Evolutionary conservation across 129 eudicot species (phyloP).

Genomic region (Chrysanthemum makinoi): DNA sequence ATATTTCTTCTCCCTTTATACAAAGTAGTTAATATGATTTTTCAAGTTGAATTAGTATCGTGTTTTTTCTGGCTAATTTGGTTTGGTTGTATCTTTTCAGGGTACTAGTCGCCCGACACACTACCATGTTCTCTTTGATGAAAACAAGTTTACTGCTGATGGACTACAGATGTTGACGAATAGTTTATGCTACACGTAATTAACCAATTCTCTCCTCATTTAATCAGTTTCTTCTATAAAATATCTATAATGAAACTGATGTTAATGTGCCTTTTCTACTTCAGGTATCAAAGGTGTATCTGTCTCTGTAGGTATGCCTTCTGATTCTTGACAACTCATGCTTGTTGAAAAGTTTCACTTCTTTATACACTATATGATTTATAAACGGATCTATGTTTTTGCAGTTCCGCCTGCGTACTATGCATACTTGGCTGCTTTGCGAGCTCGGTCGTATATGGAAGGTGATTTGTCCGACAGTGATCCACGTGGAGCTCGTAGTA

Average conservation of each 20-base stretch:
- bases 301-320: conserved; percentile 57
- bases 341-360: too few relatives aligned
- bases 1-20: neutral
- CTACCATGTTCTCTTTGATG: conserved; percentile 84
- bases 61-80: neutral
- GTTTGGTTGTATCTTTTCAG: conserved; percentile 25
- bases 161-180: conserved; percentile 58
- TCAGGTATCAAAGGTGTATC: conserved; percentile 78
- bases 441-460: too few relatives aligned
- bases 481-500: too few relatives aligned
- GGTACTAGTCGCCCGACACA: conserved; percentile 91
- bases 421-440: conserved; percentile 38
- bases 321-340: conserved; percentile 3
- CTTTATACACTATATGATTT: neutral
- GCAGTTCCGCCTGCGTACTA: conserved; percentile 94
- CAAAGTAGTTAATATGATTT: too few relatives aligned
- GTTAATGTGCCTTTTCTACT: neutral
- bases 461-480: too few relatives aligned
- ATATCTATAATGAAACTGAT: conserved; percentile 12
- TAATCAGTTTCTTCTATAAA: neutral
- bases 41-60: too few relatives aligned
- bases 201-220: neutral
- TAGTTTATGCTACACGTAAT: conserved; percentile 44
- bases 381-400: neutral
- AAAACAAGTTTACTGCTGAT: conserved; percentile 69